A percentile compares a stretch with the other conserved stretches of the same genome.
Evolutionary conservation across 352 stramenopile genomes (phyloP).

Genomic region (Phytophthora capsici): DNA sequence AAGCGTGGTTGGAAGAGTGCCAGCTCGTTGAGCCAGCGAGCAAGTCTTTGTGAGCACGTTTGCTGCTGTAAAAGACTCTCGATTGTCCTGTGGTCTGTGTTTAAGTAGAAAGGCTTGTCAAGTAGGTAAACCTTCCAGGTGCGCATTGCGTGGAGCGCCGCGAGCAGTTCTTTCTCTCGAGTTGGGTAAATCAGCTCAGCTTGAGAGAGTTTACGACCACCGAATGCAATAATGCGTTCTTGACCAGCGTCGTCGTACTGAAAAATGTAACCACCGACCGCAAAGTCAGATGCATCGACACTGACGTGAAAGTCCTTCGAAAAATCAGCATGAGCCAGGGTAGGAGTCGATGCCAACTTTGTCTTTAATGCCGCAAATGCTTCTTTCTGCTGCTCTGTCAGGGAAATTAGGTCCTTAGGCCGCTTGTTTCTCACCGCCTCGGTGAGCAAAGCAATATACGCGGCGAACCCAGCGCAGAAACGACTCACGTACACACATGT

Average conservation of each 20-base stretch:
- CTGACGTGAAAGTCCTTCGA: not conserved
- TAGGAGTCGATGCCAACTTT: not conserved
- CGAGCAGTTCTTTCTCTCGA: constrained; percentile 24
- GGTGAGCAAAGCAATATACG: not conserved
- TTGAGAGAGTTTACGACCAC: constrained; percentile 11
- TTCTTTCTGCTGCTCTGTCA: not conserved
- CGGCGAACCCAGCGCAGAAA: not conserved
- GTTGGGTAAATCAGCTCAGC: constrained; percentile 14
- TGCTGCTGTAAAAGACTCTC: constrained; percentile 11
- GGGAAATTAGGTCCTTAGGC: not conserved
- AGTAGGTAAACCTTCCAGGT: constrained; percentile 20
- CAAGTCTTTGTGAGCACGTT: constrained; percentile 6
- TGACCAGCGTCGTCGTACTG: not conserved
- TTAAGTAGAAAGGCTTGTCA: constrained; percentile 12
- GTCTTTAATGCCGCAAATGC: not conserved
- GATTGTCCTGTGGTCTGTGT: constrained; percentile 19
- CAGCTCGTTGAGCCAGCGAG: constrained; percentile 21
- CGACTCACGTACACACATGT: not conserved
- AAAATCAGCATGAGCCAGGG: not conserved
- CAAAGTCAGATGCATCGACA: not conserved
- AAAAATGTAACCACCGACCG: not conserved
- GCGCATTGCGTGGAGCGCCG: constrained; percentile 15
- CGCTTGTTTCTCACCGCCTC: not conserved
- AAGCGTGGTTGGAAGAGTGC: constrained; percentile 20
- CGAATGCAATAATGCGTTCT: constrained; percentile 10